Conservation (phyloP, 1,284 basidiomycete species). For the Rhodotorula sp. region DNA sequence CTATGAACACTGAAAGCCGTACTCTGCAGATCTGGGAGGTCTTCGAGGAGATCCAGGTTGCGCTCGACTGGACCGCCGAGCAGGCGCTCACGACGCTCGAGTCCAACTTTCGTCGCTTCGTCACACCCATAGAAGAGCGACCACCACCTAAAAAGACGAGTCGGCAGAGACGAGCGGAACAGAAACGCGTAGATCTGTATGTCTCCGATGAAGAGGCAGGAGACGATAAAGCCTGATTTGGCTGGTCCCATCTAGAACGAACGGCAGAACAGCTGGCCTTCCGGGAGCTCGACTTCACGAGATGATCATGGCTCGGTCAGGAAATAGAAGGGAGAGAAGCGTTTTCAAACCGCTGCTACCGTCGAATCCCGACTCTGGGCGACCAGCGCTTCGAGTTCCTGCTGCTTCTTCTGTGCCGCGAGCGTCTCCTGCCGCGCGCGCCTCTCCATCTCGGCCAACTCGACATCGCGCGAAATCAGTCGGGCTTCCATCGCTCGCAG, state of each 20-base stretch:
- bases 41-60: constrained; percentile 34
- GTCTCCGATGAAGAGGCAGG: constrained; percentile 20
- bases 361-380: neutral
- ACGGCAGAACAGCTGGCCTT: too few species aligned
- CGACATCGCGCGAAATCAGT: constrained; percentile 30
- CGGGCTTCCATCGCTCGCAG: constrained; percentile 32
- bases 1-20: neutral
- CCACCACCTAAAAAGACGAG: constrained; percentile 1
- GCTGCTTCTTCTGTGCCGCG: constrained; percentile 1
- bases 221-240: neutral
- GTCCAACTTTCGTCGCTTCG: constrained; percentile 52
- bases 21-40: constrained; percentile 41
- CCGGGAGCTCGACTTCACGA: too few species aligned
- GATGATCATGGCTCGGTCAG: too few species aligned
- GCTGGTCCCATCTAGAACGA: too few species aligned
- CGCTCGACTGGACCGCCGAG: constrained; percentile 32
- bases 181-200: constrained; percentile 18
- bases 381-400: constrained; percentile 15
- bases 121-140: constrained; percentile 31
- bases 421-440: constrained; percentile 23
- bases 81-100: constrained; percentile 46
- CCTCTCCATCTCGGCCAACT: constrained; percentile 24
- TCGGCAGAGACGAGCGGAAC: constrained; percentile 16
- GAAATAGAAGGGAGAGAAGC: too few species aligned
- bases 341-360: neutral